These are phyloP conservation scores for Anthracocystis walkeri DNA, from an alignment of 1,284 basidiomycete genomes.

Conservation along the genomic window DNA sequence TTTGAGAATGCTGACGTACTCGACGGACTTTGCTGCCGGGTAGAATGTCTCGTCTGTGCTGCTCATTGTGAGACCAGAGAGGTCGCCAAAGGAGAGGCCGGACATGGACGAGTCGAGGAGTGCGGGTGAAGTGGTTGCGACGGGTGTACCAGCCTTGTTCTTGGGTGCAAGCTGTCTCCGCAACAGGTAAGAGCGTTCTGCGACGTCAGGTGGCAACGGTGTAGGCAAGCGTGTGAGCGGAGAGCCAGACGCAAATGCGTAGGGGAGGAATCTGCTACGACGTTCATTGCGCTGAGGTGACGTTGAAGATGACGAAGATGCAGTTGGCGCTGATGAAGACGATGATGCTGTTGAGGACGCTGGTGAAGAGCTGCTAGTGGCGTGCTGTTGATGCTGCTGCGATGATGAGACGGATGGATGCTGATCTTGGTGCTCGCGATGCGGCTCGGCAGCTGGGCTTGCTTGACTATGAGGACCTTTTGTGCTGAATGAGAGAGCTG, in stretches of 20 bases:
- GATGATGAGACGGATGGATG: slow-evolving; percentile 23
- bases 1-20: slow-evolving; percentile 60
- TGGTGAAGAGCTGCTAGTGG: slow-evolving; percentile 9
- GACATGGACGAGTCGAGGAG: slow-evolving; percentile 19
- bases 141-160: slow-evolving; percentile 12
- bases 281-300: slow-evolving; percentile 28
- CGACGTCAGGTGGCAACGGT: slow-evolving; percentile 47
- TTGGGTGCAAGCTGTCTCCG: slow-evolving; percentile 30
- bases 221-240: slow-evolving; percentile 50
- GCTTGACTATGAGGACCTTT: slow-evolving; percentile 34
- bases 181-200: slow-evolving; percentile 31
- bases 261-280: slow-evolving; percentile 34
- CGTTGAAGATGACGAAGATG: slow-evolving; percentile 15
- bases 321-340: slow-evolving; percentile 12
- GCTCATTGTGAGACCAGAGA: slow-evolving; percentile 49
- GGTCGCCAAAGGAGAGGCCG: slow-evolving; percentile 42
- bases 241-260: slow-evolving; percentile 35
- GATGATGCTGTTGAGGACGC: slow-evolving; percentile 17
- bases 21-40: slow-evolving; percentile 53
- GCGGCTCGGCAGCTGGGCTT: slow-evolving; percentile 38
- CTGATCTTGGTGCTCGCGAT: slow-evolving; percentile 33
- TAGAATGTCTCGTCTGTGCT: slow-evolving; percentile 58
- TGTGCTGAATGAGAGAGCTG: slow-evolving; percentile 27
- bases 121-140: slow-evolving; percentile 7
- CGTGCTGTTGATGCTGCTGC: slow-evolving; percentile 8